Evolutionary conservation across 306 rosid species (phyloP), one percentile per base, ranked within the genome.

Genomic region (Astragalus membranaceus): DNA sequence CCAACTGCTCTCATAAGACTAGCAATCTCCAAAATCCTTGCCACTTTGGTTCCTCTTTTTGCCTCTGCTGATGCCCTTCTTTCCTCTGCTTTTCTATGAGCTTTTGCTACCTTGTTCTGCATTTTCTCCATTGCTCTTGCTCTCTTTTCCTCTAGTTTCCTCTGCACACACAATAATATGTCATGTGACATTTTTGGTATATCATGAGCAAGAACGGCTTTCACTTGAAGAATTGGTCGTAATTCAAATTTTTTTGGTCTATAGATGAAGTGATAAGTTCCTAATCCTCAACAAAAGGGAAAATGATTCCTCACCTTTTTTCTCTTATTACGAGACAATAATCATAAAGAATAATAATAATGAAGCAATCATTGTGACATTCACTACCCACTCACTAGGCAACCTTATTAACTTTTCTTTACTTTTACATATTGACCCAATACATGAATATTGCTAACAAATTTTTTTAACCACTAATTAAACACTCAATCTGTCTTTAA

Each of bases 1-100:
- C 99, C 97, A 70, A 94, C 97, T 8, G 95, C 96, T 83, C 83
- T 88, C 99, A 91, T 94, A 44, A 94, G 82, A 58, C 79, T 79
- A 75, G 92, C 84, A 47, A 91, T 75, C 76, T 94, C 97, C 36
- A 91, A 69, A 81, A 94, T 72, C 67, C 85, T 83, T 0, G 99
- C 95, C 56, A 82, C 92, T 82, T 94, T 91, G 3, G 97, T 91
- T 73, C 97, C 99, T 12, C 97, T 91, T 80, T 86, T 89, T 41
- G 88, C 92, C 83, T 91, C 97, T 0, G 97, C 89, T 26, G 99
- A 91, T 23, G 99, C 99, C 67, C 79, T 94, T 62, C 75, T 94
- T 73, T 94, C 99, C 82, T 88, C 99, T 46, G 96, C 85, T 79
- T 91, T 88, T 77, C 97, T 84, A 16, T 29, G 84, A 37, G 97